Conservation (phyloP, 2,329 filamentous ascomycete species). For the Hypoxylon sp. region DNA sequence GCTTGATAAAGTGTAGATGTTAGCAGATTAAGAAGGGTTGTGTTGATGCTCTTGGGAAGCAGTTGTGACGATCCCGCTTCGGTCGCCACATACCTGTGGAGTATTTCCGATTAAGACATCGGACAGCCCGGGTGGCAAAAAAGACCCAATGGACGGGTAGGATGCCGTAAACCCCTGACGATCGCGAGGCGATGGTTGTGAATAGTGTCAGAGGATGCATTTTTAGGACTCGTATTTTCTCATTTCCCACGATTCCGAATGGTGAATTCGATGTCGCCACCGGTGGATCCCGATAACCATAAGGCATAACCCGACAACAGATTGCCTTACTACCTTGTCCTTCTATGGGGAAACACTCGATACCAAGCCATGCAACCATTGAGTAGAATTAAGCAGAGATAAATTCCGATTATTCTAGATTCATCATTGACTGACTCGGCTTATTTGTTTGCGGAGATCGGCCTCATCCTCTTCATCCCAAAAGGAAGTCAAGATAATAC, state of each 20-base stretch:
- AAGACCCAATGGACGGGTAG: neutral
- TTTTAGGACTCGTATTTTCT: neutral
- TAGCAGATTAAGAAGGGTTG: too few relatives aligned
- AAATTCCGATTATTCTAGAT: too few relatives aligned
- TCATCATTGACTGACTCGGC: too few relatives aligned
- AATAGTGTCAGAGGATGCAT: neutral
- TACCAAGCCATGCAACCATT: neutral
- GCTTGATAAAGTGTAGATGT: too few relatives aligned
- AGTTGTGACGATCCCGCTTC: neutral
- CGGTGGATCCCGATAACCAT: neutral
- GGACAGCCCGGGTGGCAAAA: neutral
- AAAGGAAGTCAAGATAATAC: neutral
- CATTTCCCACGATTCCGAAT: constrained; percentile 1
- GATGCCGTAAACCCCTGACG: constrained; percentile 1
- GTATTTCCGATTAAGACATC: neutral
- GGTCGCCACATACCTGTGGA: neutral
- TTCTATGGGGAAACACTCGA: neutral
- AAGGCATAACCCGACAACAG: neutral
- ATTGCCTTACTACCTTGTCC: neutral
- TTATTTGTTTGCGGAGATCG: too few relatives aligned
- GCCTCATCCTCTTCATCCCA: neutral
- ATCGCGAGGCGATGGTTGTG: constrained; percentile 6
- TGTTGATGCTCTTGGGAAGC: too few relatives aligned
- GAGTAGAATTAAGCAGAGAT: neutral
- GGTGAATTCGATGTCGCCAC: constrained; percentile 13